Conservation (phyloP, 192 early-diverging fungal species). For the Coemansia sp. region DNA sequence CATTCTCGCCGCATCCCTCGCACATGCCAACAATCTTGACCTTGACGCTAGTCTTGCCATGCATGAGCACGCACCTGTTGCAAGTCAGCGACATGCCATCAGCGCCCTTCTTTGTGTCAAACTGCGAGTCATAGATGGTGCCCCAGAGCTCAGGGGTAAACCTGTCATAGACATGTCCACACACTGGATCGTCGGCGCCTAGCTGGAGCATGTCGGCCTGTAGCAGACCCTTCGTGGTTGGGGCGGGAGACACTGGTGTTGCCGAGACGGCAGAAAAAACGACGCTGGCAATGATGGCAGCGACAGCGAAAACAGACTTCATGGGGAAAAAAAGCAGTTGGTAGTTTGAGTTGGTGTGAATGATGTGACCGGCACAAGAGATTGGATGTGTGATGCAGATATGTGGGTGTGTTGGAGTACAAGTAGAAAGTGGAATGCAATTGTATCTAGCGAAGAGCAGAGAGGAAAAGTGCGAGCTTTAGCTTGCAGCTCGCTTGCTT, state of each 20-base stretch:
- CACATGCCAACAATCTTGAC: constrained; percentile 11
- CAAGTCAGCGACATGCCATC: constrained; percentile 5
- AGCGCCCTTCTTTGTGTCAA: neutral
- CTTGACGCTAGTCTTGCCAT: constrained; percentile 4
- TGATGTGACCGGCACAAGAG: constrained; percentile 17
- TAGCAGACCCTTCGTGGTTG: neutral
- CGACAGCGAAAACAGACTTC: neutral
- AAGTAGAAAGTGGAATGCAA: neutral
- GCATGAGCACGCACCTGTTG: constrained; percentile 9
- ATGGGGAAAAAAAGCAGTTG: neutral
- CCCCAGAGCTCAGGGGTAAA: neutral
- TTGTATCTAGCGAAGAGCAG: neutral
- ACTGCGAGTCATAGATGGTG: neutral
- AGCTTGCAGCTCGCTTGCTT: neutral
- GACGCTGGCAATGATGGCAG: neutral
- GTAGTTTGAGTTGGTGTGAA: neutral
- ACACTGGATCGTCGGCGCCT: neutral
- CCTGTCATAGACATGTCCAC: neutral
- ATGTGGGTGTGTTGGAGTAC: neutral
- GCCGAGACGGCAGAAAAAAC: neutral
- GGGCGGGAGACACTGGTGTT: neutral
- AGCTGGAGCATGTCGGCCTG: constrained; percentile 3
- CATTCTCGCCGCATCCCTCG: constrained; percentile 2
- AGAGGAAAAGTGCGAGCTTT: neutral
- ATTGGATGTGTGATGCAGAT: neutral